Base-by-base conservation (phyloP, 2,329 filamentous ascomycete species). In the Fusarium penzigii region DNA sequence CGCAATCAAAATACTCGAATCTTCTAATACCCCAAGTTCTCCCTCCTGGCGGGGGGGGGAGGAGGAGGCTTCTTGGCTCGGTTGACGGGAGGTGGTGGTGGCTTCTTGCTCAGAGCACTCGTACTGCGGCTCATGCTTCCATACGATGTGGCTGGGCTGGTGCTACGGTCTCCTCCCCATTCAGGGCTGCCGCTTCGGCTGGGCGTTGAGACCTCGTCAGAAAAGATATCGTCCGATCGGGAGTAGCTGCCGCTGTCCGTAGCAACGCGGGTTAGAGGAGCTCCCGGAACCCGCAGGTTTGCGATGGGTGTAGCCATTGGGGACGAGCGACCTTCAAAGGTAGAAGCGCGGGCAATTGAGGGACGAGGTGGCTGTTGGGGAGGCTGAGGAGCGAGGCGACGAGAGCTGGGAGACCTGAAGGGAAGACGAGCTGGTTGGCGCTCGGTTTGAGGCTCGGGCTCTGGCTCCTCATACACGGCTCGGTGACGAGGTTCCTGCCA, bases 71-170 rank as follows among this genome's bases (percentile, higher is more conserved):
- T 72, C 63, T 71, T 73, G 47, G 70, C 72, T 12, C 79, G 77
- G 56, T 81, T 76, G 32, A 70, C 68, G 34, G 80, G 80, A 9
- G 80, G 72, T 3, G 81, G 80, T 42, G 80, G 81, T 11, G 80
- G 70, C 71, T 84, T 84, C 75, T 82, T 83, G 50, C 73, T 67
- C 32, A 65, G 42, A 10, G 64, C 61, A 25, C 59, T 68, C 38
- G 75, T 69, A 49, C 72, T 80, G 42, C 76, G 72, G 58, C 73
- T 81, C 42, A 82, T 63, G 64, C 80, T 83, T 53, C 78, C 79
- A 51, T 80, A 77, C 65, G 80, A 83, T 1, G 81, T 83, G 3
- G 80, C 78, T 0, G 81, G 81, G 59, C 80, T 84, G 51, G 79
- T 71, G 61, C 78, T 78, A 49, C 78, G 76, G 42, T 80, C 76